Evolutionary conservation across 164 flowering plant species (phyloP).

Genomic region (Euptelea pleiosperma): DNA sequence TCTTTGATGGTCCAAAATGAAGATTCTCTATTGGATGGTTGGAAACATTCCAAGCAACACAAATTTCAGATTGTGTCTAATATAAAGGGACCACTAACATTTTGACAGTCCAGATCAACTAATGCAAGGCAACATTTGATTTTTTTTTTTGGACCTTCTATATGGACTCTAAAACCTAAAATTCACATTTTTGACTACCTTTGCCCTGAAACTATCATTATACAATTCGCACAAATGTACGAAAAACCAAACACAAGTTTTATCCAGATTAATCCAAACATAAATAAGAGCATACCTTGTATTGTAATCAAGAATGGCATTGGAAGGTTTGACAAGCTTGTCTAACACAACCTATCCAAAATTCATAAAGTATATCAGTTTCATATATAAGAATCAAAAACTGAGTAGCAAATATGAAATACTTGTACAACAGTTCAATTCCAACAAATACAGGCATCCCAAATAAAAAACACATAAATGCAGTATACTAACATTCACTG

Average conservation of each 20-base stretch:
- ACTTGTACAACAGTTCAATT: not conserved
- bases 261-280: not conserved
- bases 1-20: not conserved
- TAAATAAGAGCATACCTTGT: conserved; percentile 59
- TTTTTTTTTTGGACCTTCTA: too few relatives aligned
- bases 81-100: too few relatives aligned
- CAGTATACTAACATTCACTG: too few relatives aligned
- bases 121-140: too few relatives aligned
- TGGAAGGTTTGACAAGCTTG: conserved; percentile 88
- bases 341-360: conserved; percentile 74
- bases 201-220: too few relatives aligned
- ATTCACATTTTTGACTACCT: not conserved
- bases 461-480: too few relatives aligned
- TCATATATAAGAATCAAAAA: not conserved
- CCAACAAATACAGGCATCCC: too few relatives aligned
- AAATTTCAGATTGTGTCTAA: too few relatives aligned
- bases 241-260: not conserved
- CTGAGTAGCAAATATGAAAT: not conserved
- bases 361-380: not conserved
- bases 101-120: not conserved
- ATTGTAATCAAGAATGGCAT: conserved; percentile 76
- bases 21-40: not conserved
- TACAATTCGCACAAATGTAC: not conserved
- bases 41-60: not conserved
- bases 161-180: not conserved